These are phyloP conservation scores for Diplotaxis tenuifolia DNA, from an alignment of 345 rosid genomes.

Conservation along the genomic window DNA sequence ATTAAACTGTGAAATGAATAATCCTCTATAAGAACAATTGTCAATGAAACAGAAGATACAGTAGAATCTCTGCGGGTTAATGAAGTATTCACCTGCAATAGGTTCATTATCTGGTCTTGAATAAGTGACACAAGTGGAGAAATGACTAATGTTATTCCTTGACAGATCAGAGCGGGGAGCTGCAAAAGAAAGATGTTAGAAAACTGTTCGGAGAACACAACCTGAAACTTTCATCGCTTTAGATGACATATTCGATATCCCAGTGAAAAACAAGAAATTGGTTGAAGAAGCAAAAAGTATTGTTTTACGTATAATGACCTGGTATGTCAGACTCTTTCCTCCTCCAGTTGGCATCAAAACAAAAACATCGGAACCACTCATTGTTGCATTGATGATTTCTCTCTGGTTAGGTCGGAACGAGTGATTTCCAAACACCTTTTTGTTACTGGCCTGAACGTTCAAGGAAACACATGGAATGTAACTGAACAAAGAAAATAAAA, in stretches of 20 bases:
- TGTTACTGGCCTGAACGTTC: slow-evolving; percentile 65
- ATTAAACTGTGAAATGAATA: slow-evolving; percentile 8
- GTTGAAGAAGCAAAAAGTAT: slow-evolving; percentile 1
- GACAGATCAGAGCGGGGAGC: slow-evolving; percentile 91
- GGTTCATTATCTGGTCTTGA: slow-evolving; percentile 99
- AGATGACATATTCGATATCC: slow-evolving; percentile 12
- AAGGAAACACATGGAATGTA: slow-evolving; percentile 37
- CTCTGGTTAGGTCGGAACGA: slow-evolving; percentile 96
- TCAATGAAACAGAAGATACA: slow-evolving; percentile 8
- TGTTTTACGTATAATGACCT: slow-evolving; percentile 44
- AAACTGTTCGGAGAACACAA: slow-evolving; percentile 8
- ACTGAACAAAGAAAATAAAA: slow-evolving; percentile 23
- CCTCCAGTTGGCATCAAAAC: slow-evolving; percentile 99
- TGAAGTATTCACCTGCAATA: slow-evolving; percentile 64
- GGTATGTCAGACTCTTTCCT: slow-evolving; percentile 97
- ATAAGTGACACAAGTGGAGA: slow-evolving; percentile 96
- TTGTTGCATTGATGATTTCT: slow-evolving; percentile 93
- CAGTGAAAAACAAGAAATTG: slow-evolving; percentile 6
- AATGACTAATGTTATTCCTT: slow-evolving; percentile 89
- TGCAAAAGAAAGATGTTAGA: slow-evolving; percentile 39
- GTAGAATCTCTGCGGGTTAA: slow-evolving; percentile 6
- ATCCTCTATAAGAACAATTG: slow-evolving; percentile 8
- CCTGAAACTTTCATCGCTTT: slow-evolving; percentile 15
- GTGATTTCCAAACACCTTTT: slow-evolving; percentile 95
- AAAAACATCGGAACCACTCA: slow-evolving; percentile 96